Conservation (phyloP, 2,329 filamentous ascomycete genomes). For the Claviceps monticola region DNA sequence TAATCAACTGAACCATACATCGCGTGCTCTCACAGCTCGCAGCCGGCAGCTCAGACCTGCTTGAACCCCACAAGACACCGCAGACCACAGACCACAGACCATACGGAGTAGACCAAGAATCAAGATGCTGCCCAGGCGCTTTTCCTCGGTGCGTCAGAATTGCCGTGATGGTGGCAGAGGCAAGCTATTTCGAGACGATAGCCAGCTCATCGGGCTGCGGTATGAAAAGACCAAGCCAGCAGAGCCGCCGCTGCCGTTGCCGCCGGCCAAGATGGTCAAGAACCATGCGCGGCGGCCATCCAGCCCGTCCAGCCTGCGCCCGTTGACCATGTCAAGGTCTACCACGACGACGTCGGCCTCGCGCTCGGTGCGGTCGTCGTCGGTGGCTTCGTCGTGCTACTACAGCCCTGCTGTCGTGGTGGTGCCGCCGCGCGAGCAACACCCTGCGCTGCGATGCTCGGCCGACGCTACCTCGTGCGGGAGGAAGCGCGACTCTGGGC, state of each 20-base stretch:
- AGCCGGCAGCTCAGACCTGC: too few species aligned
- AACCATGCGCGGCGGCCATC: constrained; percentile 10
- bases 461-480: constrained; percentile 20
- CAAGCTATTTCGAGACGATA: constrained; percentile 31
- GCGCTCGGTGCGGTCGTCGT: constrained; percentile 3
- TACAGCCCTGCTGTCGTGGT: constrained; percentile 15
- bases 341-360: constrained; percentile 8
- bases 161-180: constrained; percentile 17
- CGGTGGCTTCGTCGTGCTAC: constrained; percentile 9
- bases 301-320: background rate
- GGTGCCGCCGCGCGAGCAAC: constrained; percentile 35
- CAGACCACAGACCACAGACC: too few species aligned
- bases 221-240: constrained; percentile 48
- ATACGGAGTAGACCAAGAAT: background rate
- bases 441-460: constrained; percentile 33
- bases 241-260: constrained; percentile 41
- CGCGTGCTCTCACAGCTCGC: too few species aligned
- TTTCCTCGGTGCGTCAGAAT: constrained; percentile 29
- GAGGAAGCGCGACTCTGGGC: constrained; percentile 42
- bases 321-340: constrained; percentile 11
- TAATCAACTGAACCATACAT: too few species aligned
- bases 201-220: constrained; percentile 37
- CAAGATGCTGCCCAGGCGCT: constrained; percentile 25
- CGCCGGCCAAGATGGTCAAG: constrained; percentile 20
- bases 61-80: too few species aligned